Base-by-base conservation (phyloP, 2,329 filamentous ascomycete species). In the Arthrobotrys sinensis region DNA sequence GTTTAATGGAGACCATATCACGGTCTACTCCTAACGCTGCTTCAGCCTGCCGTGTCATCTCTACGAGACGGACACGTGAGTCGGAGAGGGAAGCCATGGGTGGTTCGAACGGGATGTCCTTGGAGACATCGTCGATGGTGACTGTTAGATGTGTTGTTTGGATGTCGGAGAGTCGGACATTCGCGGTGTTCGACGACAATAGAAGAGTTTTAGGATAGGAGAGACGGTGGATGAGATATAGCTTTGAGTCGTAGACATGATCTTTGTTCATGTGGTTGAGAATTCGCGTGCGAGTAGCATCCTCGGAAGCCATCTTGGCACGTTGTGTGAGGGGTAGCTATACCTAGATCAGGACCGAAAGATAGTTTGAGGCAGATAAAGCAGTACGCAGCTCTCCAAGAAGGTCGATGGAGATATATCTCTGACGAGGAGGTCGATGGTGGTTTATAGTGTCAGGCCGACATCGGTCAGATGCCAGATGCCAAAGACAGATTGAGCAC, bases 201-300 rank as follows among this genome's bases (percentile, higher is more conserved):
- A 78, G 46, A 5, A 78, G 52, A 21, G 67, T 60, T 66, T 68
- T 78, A 1, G 75, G 75, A 12, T 78, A 72, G 11, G 50, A 50
- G 21, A 78, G 75, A 8, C 36, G 67, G 38, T 78, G 75, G 53
- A 78, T 60, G 36, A 78, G 67, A 21, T 78, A 78, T 36, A 78
- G 46, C 36, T 78, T 78, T 55, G 67, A 68, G 46, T 78, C 75
- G 75, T 78, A 78, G 19, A 68, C 52, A 28, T 78, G 75, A 52
- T 78, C 75, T 46, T 78, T 78, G 46, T 78, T 78, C 75, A 78
- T 78, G 45, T 78, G 75, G 50, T 64, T 62, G 11, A 78, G 75
- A 46, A 78, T 72, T 40, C 75, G 75, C 10, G 67, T 71, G 16
- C 75, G 75, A 38, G 52, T 24, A n/a, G 75, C 75, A 28, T 67